A percentile compares a stretch with the other conserved stretches of the same genome.
phyloP scores from a whole-genome alignment of 2,329 filamentous ascomycete species.

The Teratosphaeria epicoccoides region DNA sequence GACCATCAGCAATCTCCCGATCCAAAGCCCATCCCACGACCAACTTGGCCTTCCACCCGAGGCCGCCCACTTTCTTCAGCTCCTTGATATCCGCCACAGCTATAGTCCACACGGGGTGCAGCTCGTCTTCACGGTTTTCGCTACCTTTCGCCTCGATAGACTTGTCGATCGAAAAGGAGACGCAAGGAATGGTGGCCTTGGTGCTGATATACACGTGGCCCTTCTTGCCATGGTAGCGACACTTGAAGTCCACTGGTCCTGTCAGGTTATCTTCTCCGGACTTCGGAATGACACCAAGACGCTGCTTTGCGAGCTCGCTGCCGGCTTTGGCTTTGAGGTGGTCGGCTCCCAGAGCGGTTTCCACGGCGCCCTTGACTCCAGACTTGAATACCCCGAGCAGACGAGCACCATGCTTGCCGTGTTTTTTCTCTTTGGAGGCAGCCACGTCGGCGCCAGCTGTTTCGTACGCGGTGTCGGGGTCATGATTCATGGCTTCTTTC shows the following conservation, averaged over 20 bases:
- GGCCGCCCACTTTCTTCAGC: slow-evolving; percentile 66
- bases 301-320: slow-evolving; percentile 54
- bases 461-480: slow-evolving; percentile 36
- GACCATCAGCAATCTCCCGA: slow-evolving; percentile 62
- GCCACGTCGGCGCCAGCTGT: slow-evolving; percentile 45
- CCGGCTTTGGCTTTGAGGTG: slow-evolving; percentile 55
- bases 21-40: slow-evolving; percentile 70
- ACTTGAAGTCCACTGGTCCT: slow-evolving; percentile 69
- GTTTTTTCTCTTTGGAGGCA: slow-evolving; percentile 36
- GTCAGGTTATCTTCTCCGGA: slow-evolving; percentile 33
- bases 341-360: slow-evolving; percentile 61
- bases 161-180: slow-evolving; percentile 53
- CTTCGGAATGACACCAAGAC: slow-evolving; percentile 57
- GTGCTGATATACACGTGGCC: slow-evolving; percentile 62
- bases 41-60: slow-evolving; percentile 77
- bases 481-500: slow-evolving; percentile 45
- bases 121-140: slow-evolving; percentile 38
- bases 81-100: slow-evolving; percentile 61
- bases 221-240: slow-evolving; percentile 57
- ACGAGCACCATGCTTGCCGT: slow-evolving; percentile 38
- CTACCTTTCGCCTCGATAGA: slow-evolving; percentile 36
- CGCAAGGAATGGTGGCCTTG: slow-evolving; percentile 54
- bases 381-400: slow-evolving; percentile 58
- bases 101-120: slow-evolving; percentile 56
- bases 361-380: slow-evolving; percentile 60